These are phyloP conservation scores for Globisporangium recalcitrans DNA, from an alignment of 352 stramenopile species.

Conservation along the genomic window DNA sequence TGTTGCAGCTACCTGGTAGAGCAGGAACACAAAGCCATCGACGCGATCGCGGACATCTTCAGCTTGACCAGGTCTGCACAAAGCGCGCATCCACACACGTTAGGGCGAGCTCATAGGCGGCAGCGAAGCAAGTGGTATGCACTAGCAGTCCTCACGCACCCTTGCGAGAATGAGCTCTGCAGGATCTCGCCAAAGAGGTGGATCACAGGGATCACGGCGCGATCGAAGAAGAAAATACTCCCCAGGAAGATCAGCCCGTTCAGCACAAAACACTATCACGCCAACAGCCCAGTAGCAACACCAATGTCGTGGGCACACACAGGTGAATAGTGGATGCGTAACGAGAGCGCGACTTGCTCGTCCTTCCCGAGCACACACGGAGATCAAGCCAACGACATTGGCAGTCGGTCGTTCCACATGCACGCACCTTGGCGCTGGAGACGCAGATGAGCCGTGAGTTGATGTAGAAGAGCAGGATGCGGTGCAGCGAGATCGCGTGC, in stretches of 20 bases:
- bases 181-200: conserved; percentile 84
- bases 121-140: neutral
- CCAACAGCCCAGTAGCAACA: neutral
- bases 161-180: conserved; percentile 58
- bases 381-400: too few species aligned
- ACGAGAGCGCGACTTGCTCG: neutral
- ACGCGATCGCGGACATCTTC: conserved; percentile 73
- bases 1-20: conserved; percentile 60
- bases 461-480: conserved; percentile 83
- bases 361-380: too few species aligned
- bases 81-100: neutral
- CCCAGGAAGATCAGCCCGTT: conserved; percentile 87
- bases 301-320: neutral
- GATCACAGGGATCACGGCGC: conserved; percentile 80
- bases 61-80: conserved; percentile 39
- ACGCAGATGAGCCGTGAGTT: conserved; percentile 83
- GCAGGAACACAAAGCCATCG: conserved; percentile 78
- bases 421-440: conserved; percentile 67
- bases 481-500: conserved; percentile 80
- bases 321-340: neutral
- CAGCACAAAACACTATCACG: conserved; percentile 70
- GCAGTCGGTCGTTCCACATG: too few species aligned
- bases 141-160: conserved; percentile 23
- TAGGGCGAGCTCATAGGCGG: neutral
- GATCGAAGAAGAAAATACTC: conserved; percentile 88